Base-by-base conservation (phyloP, 345 rosid species). In the Populus nigra region DNA sequence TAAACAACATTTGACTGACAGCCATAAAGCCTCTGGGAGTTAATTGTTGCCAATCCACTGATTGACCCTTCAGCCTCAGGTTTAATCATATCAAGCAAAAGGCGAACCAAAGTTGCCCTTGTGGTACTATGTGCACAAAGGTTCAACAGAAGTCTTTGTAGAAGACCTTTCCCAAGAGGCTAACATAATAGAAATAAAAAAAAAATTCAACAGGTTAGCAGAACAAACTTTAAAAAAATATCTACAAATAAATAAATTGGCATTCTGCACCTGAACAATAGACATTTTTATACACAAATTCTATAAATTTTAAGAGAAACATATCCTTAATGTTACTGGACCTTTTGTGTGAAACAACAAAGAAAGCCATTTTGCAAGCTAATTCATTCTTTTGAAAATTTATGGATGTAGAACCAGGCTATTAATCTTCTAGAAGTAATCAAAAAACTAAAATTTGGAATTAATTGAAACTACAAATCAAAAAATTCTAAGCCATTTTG, bases 121-220 rank as follows among this genome's bases (percentile, higher is more conserved):
- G 92, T 93, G 70, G 82, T 76, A 65, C 94, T 91, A 77, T 93
- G 97, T 27, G 98, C 91, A 79, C 97, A 93, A 38, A 95, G 94
- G 81, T 91, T 91, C 79, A 91, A 86, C 81, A 95, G 77, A 79
- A 95, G 90, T 84, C 98, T 87, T 84, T 91, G 99, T 74, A 95
- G 94, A 83, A 95, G 94, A 75, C 99, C 97, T 85, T 91, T 95
- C 71, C 98, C 98, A 72, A 93, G 90, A 69, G 98, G 99, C 99
- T 95, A 83, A 65, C 49, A 53, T 53, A 23, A 80, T 55, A 87
- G 17, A 75, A 66, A 70, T 27, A 15, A 33, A 61, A 78, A 82
- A 76, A 73, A 25, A 25, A 25, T 25, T 27, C 13, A 69, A 12
- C 59, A 76, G 33, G 77, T 86, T 73, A 78, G 81, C 66, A 73